phyloP scores from a whole-genome alignment of 495 filamentous ascomycete genomes.

The Aspergillus wentii region DNA sequence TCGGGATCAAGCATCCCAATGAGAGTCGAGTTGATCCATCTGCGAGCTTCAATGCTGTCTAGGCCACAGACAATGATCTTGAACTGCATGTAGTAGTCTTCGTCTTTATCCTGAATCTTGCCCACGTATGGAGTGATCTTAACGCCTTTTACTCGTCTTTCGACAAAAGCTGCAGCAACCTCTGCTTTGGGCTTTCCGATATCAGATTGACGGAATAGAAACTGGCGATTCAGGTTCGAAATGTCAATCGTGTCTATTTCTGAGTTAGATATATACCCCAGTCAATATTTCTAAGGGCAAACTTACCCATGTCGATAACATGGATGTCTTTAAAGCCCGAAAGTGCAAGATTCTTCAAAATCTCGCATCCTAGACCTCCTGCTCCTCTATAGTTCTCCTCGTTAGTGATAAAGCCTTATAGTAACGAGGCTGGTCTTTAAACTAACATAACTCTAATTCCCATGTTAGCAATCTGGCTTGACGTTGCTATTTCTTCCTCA shows the following conservation, averaged over 20 bases:
- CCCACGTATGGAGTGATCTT: slow-evolving; percentile 90
- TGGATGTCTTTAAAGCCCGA: slow-evolving; percentile 96
- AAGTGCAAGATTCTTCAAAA: slow-evolving; percentile 91
- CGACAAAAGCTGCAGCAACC: slow-evolving; percentile 86
- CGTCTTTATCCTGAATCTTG: slow-evolving; percentile 95
- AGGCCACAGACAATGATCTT: slow-evolving; percentile 91
- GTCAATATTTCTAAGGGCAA: neutral
- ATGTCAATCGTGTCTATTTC: slow-evolving; percentile 88
- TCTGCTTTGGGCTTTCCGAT: slow-evolving; percentile 94
- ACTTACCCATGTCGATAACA: slow-evolving; percentile 94
- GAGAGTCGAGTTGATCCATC: slow-evolving; percentile 96
- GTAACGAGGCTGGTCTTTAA: neutral
- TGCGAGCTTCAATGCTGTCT: slow-evolving; percentile 92
- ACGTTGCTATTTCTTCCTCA: neutral
- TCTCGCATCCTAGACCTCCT: slow-evolving; percentile 93
- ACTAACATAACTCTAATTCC: slow-evolving; percentile 33
- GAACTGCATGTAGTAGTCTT: slow-evolving; percentile 98
- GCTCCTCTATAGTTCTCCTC: slow-evolving; percentile 61
- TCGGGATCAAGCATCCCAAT: slow-evolving; percentile 82
- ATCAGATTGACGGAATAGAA: slow-evolving; percentile 88
- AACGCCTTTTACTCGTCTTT: slow-evolving; percentile 81
- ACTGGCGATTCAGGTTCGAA: slow-evolving; percentile 96
- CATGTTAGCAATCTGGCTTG: slow-evolving; percentile 25
- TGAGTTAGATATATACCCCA: slow-evolving; percentile 12
- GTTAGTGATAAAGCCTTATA: neutral